Conservation (phyloP, 2,329 filamentous ascomycete genomes). For the Pseudogymnoascus sp. region DNA sequence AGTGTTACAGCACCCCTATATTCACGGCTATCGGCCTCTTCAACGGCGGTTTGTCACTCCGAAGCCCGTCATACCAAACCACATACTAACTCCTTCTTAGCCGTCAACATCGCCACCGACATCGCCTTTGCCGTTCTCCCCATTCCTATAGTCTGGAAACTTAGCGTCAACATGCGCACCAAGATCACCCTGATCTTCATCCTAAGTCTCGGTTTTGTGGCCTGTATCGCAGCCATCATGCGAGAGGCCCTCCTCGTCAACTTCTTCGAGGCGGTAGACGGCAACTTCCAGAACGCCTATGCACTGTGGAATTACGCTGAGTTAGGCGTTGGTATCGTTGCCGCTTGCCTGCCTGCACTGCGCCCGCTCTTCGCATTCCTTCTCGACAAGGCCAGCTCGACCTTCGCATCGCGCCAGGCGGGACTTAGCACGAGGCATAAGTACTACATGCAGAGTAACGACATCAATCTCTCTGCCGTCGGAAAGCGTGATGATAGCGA, state of each 20-base stretch:
- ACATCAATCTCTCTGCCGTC: conserved; percentile 16
- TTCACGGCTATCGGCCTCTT: conserved; percentile 39
- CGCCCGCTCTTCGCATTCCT: conserved; percentile 32
- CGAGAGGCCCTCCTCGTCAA: conserved; percentile 33
- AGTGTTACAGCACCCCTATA: conserved; percentile 34
- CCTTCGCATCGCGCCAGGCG: conserved; percentile 3
- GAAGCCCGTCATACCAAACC: background rate
- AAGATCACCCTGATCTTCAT: conserved; percentile 30
- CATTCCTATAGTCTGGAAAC: conserved; percentile 35
- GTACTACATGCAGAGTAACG: conserved; percentile 21
- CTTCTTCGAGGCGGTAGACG: conserved; percentile 30
- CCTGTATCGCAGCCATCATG: conserved; percentile 35
- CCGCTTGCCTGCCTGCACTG: conserved; percentile 36
- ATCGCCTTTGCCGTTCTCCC: conserved; percentile 33
- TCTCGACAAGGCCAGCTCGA: conserved; percentile 23
- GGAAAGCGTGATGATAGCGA: conserved; percentile 9
- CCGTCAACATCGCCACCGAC: conserved; percentile 23
- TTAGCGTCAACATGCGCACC: conserved; percentile 35
- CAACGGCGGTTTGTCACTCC: conserved; percentile 32
- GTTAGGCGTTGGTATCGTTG: conserved; percentile 36
- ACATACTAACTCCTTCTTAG: conserved; percentile 10
- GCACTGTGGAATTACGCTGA: conserved; percentile 39
- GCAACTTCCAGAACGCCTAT: conserved; percentile 28
- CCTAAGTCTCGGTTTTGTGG: conserved; percentile 24
- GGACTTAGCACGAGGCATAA: conserved; percentile 14